Conservation (phyloP, 2,329 filamentous ascomycete species). For the Talaromyces sp. region DNA sequence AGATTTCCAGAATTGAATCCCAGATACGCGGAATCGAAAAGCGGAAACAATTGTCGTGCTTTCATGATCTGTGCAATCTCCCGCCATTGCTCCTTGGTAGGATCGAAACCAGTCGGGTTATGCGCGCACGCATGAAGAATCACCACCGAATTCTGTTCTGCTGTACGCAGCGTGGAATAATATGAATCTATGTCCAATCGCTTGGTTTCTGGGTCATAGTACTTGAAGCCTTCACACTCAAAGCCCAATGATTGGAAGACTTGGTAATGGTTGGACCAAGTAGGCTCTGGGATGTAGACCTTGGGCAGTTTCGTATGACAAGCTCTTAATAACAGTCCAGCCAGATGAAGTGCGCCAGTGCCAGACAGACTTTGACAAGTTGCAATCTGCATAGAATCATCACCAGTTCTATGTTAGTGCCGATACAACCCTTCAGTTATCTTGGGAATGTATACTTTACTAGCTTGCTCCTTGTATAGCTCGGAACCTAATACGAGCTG, state of each 20-base stretch:
- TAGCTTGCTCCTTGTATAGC: constrained; percentile 6
- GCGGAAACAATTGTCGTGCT: constrained; percentile 80
- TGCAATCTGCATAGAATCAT: constrained; percentile 45
- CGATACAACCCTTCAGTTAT: not conserved
- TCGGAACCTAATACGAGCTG: constrained; percentile 74
- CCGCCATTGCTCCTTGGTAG: constrained; percentile 87
- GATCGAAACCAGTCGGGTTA: constrained; percentile 95
- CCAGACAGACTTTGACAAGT: constrained; percentile 93
- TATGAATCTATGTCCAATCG: constrained; percentile 26
- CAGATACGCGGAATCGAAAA: constrained; percentile 48
- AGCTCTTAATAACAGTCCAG: constrained; percentile 22
- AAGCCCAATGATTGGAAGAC: constrained; percentile 88
- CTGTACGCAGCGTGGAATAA: constrained; percentile 8
- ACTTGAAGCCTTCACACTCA: constrained; percentile 56
- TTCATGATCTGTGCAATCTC: constrained; percentile 76
- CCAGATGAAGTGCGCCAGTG: constrained; percentile 53
- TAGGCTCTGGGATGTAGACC: constrained; percentile 88
- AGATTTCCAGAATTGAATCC: constrained; percentile 32
- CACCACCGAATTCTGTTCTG: constrained; percentile 17
- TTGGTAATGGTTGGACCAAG: constrained; percentile 97
- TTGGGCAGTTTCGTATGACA: constrained; percentile 18
- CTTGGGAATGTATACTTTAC: constrained; percentile 12
- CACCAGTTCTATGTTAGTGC: not conserved
- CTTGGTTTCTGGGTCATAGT: constrained; percentile 23
- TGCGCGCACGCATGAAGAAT: constrained; percentile 86